Evolutionary conservation across 2,329 filamentous ascomycete genomes (phyloP), one percentile per base, ranked within the genome.

Genomic region (Hirsutella minnesotensis): DNA sequence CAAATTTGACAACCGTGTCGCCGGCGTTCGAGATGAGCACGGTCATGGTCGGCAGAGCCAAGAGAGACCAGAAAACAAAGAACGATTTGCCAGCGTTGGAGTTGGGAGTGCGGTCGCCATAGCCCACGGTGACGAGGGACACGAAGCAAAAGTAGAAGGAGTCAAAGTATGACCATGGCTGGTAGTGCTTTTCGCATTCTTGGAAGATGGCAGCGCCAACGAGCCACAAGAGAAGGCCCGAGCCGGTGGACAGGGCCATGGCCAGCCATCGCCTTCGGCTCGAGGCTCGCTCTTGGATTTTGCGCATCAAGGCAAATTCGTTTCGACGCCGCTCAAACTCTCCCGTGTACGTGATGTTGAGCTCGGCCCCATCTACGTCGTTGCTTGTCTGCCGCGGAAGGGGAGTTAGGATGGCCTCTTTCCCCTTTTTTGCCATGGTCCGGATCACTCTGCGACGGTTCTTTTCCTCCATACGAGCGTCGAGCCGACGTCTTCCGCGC

Each of bases 11-110:
- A 18, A 95, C 74, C 0, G 89, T 95, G 53, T 94, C 83, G 20
- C 84, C 85, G 46, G 92, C 83, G 50, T 89, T 84, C 10, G 79
- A 83, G 48, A 94, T 84, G 12, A 95, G 72, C 16, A 94, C 81
- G 0, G 89, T 94, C 74, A 89, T 89, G 2, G 85, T 89, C 0
- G 89, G 89, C 3, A 95, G 71, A 0, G 88, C 87, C 21, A 95
- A 72, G 1, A 95, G 61, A 13, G 81, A 86, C 89, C 89, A 95
- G 44, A 95, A 81, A n/a, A 95, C 85, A 53, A 94, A 95, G 58
- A 95, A 94, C 0, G 85, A 78, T 43, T 85, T 81, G 1, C 85
- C 86, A 0, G 80, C 73, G 49, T 88, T 89, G 2, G 81, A 85
- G n/a, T 79, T 68, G 0, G 87, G 87, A 1, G 80, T 78, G 5